Conservation (phyloP, 768 basidiomycete species). For the Leccinum broughii region DNA sequence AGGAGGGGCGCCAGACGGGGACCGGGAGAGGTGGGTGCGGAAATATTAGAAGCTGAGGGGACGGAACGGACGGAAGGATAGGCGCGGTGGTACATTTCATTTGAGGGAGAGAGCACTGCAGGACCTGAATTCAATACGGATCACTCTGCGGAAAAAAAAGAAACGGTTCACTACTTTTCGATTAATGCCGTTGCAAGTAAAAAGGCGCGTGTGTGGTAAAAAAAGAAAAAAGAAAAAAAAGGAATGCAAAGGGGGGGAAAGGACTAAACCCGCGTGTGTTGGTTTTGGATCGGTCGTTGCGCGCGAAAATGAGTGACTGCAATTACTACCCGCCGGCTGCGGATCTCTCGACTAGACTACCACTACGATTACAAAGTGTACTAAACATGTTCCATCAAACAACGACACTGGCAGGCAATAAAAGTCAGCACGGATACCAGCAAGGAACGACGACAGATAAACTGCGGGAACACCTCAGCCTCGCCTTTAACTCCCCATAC, state of each 20-base stretch:
- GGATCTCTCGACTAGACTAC: too few species aligned
- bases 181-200: background rate
- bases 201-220: background rate
- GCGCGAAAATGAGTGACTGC: slow-evolving; percentile 14
- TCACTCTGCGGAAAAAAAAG: slow-evolving; percentile 1
- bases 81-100: slow-evolving; percentile 65
- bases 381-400: background rate
- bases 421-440: slow-evolving; percentile 5
- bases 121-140: slow-evolving; percentile 17
- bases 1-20: slow-evolving; percentile 54
- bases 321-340: slow-evolving; percentile 15
- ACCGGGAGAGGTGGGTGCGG: slow-evolving; percentile 21
- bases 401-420: background rate
- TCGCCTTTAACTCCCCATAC: slow-evolving; percentile 86
- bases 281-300: slow-evolving; percentile 6
- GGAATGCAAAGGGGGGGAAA: background rate
- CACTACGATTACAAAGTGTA: background rate
- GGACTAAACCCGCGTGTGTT: slow-evolving; percentile 4
- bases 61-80: slow-evolving; percentile 56
- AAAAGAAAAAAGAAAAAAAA: background rate
- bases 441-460: background rate
- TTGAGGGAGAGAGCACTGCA: slow-evolving; percentile 34
- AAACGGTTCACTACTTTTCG: slow-evolving; percentile 24
- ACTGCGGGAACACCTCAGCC: slow-evolving; percentile 58
- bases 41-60: slow-evolving; percentile 40